phyloP scores from a whole-genome alignment of 345 rosid species.

The Citrus medica region DNA sequence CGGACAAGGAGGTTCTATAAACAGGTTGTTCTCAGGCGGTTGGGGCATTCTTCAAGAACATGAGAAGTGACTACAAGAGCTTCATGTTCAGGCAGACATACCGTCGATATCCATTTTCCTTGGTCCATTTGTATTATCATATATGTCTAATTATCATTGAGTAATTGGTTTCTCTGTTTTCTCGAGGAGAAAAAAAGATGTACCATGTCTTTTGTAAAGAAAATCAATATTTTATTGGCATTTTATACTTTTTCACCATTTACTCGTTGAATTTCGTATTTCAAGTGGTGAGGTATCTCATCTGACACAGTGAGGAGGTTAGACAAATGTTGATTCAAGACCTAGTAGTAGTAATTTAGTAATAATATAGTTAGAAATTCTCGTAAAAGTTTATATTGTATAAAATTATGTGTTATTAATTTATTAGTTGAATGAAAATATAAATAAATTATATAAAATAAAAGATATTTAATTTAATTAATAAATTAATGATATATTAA shows the following conservation, averaged over 20 bases:
- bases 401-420: too few relatives aligned
- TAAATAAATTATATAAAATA: rapidly evolving
- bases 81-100: not conserved
- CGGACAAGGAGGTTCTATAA: constrained; percentile 62
- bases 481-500: too few relatives aligned
- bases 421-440: too few relatives aligned
- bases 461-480: too few relatives aligned
- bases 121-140: not conserved
- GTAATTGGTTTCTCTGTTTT: not conserved
- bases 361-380: rapidly evolving
- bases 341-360: too few relatives aligned
- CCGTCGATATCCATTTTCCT: not conserved
- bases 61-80: not conserved
- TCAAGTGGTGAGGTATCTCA: not conserved
- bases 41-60: constrained; percentile 17
- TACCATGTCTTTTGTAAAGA: not conserved
- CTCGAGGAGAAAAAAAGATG: not conserved
- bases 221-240: not conserved
- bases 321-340: too few relatives aligned
- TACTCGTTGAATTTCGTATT: not conserved
- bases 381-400: too few relatives aligned
- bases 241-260: too few relatives aligned
- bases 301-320: too few relatives aligned
- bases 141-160: not conserved
- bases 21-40: constrained; percentile 44